These are phyloP conservation scores for Phanerochaete carnosa DNA, from an alignment of 768 basidiomycete genomes.

Conservation along the genomic window DNA sequence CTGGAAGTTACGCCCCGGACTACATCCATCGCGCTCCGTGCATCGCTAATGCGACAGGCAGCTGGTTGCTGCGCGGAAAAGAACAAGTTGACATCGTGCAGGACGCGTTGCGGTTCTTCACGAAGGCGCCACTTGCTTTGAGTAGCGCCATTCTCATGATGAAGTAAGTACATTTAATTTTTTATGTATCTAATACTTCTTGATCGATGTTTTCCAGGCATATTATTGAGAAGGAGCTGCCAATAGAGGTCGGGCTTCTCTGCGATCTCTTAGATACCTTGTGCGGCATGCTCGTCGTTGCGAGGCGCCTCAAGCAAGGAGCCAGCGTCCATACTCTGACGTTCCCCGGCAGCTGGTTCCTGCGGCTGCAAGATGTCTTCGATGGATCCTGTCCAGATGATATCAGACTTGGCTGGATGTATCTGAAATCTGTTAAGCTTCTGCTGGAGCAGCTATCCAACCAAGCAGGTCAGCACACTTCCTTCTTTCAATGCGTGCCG, in stretches of 20 bases:
- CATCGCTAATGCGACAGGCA: not conserved
- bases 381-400: not conserved
- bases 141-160: conserved; percentile 36
- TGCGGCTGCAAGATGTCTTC: not conserved
- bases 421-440: conserved; percentile 4
- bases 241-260: conserved; percentile 43
- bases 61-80: not conserved
- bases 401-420: conserved; percentile 4
- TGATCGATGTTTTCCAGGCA: conserved; percentile 32
- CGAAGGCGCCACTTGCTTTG: not conserved
- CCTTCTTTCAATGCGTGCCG: not conserved
- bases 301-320: conserved; percentile 20
- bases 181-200: not conserved
- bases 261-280: conserved; percentile 52
- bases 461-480: not conserved
- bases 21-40: not conserved
- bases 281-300: conserved; percentile 38
- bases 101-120: conserved; percentile 20
- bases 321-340: conserved; percentile 40
- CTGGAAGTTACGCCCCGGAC: not conserved
- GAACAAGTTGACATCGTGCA: conserved; percentile 23
- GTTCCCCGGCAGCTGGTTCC: conserved; percentile 51
- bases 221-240: conserved; percentile 34
- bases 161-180: conserved; percentile 31
- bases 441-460: not conserved